These are phyloP conservation scores for Xylaria sp. DNA, from an alignment of 2,329 filamentous ascomycete genomes.

Conservation along the genomic window DNA sequence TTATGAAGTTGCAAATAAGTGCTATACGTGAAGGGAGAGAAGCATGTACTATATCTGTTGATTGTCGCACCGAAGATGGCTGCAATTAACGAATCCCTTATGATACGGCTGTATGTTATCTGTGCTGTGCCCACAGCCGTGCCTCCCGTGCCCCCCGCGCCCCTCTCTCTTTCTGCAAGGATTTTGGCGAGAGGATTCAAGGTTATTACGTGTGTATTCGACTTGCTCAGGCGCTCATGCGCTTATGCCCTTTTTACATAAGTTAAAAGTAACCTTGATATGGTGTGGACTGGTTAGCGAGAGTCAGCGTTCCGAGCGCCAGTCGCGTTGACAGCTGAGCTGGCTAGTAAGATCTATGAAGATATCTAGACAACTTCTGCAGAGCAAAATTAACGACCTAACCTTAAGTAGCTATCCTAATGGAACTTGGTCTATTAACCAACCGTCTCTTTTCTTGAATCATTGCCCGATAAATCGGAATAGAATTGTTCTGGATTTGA, in stretches of 20 bases:
- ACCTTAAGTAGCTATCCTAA: not conserved
- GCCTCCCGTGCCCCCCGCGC: too few species aligned
- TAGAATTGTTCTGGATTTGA: not conserved
- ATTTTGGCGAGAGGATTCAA: not conserved
- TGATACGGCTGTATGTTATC: too few species aligned
- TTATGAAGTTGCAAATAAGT: too few species aligned
- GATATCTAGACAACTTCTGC: not conserved
- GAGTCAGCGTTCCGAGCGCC: not conserved
- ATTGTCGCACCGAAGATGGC: too few species aligned
- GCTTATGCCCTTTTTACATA: too few species aligned
- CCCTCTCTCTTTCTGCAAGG: not conserved
- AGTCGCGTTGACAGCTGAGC: not conserved
- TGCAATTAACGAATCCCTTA: too few species aligned
- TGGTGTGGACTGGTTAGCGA: not conserved
- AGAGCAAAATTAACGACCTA: too few species aligned
- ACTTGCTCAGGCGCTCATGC: not conserved
- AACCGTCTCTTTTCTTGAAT: not conserved
- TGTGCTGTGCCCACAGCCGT: too few species aligned
- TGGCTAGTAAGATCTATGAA: too few species aligned
- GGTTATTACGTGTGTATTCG: not conserved
- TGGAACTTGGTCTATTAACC: not conserved
- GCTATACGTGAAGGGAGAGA: not conserved
- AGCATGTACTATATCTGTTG: not conserved
- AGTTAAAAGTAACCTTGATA: not conserved
- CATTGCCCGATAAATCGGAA: not conserved